phyloP scores from a whole-genome alignment of 23 red algal species.

The Chondrus crispus region DNA sequence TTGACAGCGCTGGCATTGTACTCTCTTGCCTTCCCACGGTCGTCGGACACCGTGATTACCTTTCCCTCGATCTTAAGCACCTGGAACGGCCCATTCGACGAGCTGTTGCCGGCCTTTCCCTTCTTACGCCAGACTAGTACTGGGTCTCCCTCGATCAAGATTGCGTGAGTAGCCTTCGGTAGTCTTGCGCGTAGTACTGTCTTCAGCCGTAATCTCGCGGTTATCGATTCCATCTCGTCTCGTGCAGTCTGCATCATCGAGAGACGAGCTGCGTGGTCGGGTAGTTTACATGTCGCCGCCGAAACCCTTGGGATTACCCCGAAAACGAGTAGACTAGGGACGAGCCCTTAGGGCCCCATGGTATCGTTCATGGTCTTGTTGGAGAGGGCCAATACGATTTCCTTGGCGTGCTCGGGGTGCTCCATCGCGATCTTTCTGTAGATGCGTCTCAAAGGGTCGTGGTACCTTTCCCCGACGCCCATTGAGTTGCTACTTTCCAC shows the following conservation, averaged over 20 bases:
- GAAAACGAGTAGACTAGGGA: background rate
- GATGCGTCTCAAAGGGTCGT: background rate
- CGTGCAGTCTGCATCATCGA: background rate
- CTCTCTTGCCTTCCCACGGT: background rate
- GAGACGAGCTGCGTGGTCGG: background rate
- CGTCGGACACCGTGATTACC: background rate
- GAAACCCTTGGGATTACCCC: background rate
- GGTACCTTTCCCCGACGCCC: background rate
- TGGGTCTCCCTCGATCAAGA: background rate
- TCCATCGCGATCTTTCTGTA: background rate
- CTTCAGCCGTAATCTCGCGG: background rate
- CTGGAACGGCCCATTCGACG: background rate
- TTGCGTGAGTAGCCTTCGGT: background rate
- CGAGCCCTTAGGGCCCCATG: background rate
- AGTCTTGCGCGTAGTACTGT: background rate
- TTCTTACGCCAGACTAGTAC: background rate
- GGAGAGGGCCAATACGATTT: background rate
- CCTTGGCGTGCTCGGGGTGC: background rate
- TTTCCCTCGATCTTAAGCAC: background rate
- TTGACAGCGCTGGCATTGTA: background rate
- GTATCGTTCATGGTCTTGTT: background rate
- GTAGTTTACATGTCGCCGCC: background rate
- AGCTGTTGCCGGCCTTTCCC: background rate
- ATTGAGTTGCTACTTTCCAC: too few species aligned
- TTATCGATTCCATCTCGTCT: background rate